These are phyloP conservation scores for Pleurotus salmoneostramineus DNA, from an alignment of 768 basidiomycete genomes.

Conservation along the genomic window DNA sequence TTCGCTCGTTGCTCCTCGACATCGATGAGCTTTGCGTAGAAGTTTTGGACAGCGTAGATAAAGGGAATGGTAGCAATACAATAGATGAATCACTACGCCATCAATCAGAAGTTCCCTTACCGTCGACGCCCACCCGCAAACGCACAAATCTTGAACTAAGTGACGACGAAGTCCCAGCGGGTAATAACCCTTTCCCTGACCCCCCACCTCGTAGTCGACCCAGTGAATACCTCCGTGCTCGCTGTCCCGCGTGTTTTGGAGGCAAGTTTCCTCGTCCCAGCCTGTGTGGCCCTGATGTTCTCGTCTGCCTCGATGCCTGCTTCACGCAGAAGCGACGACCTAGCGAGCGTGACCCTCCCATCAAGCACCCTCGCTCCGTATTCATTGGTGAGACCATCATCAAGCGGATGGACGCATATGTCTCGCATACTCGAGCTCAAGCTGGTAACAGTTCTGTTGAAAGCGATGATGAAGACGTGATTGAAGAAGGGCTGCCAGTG, in stretches of 20 bases:
- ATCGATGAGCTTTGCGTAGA: too few relatives aligned
- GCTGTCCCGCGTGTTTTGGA: not conserved
- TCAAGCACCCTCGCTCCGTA: not conserved
- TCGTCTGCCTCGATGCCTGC: not conserved
- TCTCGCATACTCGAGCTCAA: not conserved
- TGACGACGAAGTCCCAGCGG: not conserved
- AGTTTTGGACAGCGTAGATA: too few relatives aligned
- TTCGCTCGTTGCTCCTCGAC: too few relatives aligned
- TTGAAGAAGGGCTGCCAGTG: constrained; percentile 7
- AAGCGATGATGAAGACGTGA: constrained; percentile 2
- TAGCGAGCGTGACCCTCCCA: not conserved
- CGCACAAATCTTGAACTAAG: too few relatives aligned
- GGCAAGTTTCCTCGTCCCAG: not conserved
- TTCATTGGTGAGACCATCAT: constrained; percentile 4
- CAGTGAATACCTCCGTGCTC: not conserved
- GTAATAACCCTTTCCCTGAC: not conserved
- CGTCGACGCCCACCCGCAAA: too few relatives aligned
- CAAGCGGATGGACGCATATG: constrained; percentile 2
- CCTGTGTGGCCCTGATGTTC: not conserved
- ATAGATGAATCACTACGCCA: too few relatives aligned
- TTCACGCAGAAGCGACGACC: not conserved
- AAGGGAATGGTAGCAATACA: too few relatives aligned
- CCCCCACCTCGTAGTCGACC: not conserved
- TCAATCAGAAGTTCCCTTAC: too few relatives aligned
- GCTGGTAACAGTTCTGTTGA: not conserved